Percentiles rank a stretch among this genome's conserved stretches.
phyloP scores from a whole-genome alignment of 2,329 filamentous ascomycete species.

The Neofusicoccum sp. region DNA sequence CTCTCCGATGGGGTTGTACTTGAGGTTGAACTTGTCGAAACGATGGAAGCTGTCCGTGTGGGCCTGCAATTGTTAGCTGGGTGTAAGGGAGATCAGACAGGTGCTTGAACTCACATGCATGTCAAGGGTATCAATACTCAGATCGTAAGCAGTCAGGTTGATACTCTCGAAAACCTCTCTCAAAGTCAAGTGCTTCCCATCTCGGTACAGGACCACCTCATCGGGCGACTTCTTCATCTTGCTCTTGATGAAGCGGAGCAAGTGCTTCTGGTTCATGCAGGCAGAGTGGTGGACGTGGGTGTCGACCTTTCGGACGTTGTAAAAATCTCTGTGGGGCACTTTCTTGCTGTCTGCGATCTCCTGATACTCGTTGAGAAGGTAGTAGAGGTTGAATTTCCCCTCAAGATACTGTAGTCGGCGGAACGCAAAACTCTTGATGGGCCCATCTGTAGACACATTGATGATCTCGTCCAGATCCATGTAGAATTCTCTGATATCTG shows the following conservation, averaged over 20 bases:
- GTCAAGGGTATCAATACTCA: slow-evolving; percentile 97
- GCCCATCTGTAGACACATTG: slow-evolving; percentile 89
- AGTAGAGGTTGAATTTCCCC: slow-evolving; percentile 95
- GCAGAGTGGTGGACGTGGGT: slow-evolving; percentile 99
- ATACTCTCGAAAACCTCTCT: slow-evolving; percentile 96
- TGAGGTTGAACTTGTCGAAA: slow-evolving; percentile 99
- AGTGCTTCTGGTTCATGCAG: slow-evolving; percentile 99
- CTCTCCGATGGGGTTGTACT: slow-evolving; percentile 97
- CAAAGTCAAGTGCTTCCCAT: slow-evolving; percentile 88
- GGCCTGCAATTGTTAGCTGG: slow-evolving; percentile 56
- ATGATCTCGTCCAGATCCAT: slow-evolving; percentile 88
- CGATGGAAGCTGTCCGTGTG: slow-evolving; percentile 98
- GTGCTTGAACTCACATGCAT: slow-evolving; percentile 79
- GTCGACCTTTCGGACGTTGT: slow-evolving; percentile 98
- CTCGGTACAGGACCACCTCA: slow-evolving; percentile 88
- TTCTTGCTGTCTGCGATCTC: slow-evolving; percentile 98
- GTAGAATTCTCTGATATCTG: slow-evolving; percentile 92
- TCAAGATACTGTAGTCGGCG: slow-evolving; percentile 92
- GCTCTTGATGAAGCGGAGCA: slow-evolving; percentile 97
- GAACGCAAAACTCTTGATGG: slow-evolving; percentile 96
- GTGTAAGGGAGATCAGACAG: not conserved
- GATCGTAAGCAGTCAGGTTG: slow-evolving; percentile 93
- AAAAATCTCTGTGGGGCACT: slow-evolving; percentile 97
- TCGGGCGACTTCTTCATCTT: slow-evolving; percentile 99
- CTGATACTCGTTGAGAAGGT: slow-evolving; percentile 92